Percentiles rank a stretch among this genome's conserved stretches.
These are phyloP conservation scores for Tetrapisispora phaffii DNA, from an alignment of 805 yeast species.

Conservation along the genomic window DNA sequence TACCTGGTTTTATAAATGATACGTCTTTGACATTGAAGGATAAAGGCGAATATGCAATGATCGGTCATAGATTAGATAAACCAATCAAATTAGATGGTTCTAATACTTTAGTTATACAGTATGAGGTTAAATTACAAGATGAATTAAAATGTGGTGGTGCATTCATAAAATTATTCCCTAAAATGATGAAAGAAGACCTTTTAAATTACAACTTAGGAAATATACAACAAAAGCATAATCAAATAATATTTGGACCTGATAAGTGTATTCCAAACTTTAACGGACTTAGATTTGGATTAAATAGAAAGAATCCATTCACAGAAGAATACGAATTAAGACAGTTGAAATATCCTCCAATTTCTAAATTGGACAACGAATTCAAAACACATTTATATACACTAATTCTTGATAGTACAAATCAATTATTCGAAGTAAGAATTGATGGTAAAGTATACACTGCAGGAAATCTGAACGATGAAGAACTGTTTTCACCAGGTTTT, in stretches of 20 bases:
- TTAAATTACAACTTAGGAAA: conserved; percentile 18
- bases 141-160: conserved; percentile 85
- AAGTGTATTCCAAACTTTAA: conserved; percentile 66
- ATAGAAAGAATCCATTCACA: conserved; percentile 44
- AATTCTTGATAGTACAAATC: conserved; percentile 46
- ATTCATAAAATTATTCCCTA: conserved; percentile 61
- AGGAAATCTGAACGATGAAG: conserved; percentile 56
- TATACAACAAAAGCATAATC: conserved; percentile 48
- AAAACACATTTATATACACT: conserved; percentile 67
- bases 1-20: conserved; percentile 35
- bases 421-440: conserved; percentile 68
- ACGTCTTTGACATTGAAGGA: conserved; percentile 66
- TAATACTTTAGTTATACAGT: conserved; percentile 70
- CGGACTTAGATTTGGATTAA: conserved; percentile 67
- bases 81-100: conserved; percentile 48
- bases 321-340: conserved; percentile 61
- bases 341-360: conserved; percentile 47
- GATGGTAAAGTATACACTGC: conserved; percentile 65
- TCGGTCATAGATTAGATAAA: conserved; percentile 49
- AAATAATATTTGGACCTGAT: conserved; percentile 83
- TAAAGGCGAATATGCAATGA: conserved; percentile 75
- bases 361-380: conserved; percentile 45
- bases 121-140: conserved; percentile 77
- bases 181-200: conserved; percentile 24
- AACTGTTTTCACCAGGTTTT: conserved; percentile 52